phyloP scores from a whole-genome alignment of 2,329 filamentous ascomycete species.

The Emergomyces africanus region DNA sequence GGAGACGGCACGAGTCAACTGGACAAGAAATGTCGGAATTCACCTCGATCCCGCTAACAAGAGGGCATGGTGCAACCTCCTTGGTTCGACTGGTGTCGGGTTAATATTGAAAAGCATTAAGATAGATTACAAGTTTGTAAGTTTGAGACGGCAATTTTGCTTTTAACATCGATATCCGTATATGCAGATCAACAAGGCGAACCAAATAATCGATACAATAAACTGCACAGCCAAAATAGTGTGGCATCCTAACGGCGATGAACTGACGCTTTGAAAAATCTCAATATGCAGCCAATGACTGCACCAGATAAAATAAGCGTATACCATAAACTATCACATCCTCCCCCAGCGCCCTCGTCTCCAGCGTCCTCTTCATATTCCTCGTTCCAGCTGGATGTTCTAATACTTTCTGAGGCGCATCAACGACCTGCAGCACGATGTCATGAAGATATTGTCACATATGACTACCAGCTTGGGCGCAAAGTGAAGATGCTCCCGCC shows the following conservation, averaged over 20 bases:
- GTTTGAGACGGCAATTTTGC: conserved; percentile 21
- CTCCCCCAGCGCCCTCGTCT: conserved; percentile 20
- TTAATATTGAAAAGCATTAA: conserved; percentile 69
- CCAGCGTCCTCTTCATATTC: conserved; percentile 17
- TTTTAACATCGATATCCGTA: background rate
- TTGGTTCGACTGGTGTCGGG: conserved; percentile 53
- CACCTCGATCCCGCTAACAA: conserved; percentile 49
- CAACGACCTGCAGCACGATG: conserved; percentile 61
- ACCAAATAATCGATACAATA: background rate
- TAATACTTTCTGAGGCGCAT: conserved; percentile 63
- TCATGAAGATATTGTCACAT: conserved; percentile 65
- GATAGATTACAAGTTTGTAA: conserved; percentile 77
- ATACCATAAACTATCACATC: conserved; percentile 55
- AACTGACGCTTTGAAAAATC: background rate
- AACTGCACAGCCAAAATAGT: background rate
- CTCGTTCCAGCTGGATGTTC: conserved; percentile 38
- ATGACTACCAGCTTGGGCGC: conserved; percentile 52
- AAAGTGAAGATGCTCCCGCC: conserved; percentile 43
- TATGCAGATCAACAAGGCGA: background rate
- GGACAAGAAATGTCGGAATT: conserved; percentile 56
- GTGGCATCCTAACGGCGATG: background rate
- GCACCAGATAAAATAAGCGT: conserved; percentile 75
- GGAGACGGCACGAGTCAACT: conserved; percentile 69
- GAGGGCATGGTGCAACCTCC: conserved; percentile 54
- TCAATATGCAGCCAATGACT: conserved; percentile 53